Conservation (phyloP, 208 protist species). For the Acanthamoeba healyi region DNA sequence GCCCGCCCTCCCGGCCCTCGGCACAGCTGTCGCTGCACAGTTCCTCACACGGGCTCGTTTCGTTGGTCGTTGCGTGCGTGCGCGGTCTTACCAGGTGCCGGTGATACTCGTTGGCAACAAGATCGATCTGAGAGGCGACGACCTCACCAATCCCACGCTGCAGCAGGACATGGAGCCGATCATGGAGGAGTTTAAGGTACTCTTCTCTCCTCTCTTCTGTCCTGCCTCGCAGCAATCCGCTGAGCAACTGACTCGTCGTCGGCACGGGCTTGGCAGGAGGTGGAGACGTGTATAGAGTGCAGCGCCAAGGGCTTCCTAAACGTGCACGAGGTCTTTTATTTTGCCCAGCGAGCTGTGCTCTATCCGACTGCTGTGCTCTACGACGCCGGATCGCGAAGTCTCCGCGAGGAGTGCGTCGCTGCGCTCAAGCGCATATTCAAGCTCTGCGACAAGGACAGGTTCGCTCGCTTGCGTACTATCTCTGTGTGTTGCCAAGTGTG, state of each 20-base stretch:
- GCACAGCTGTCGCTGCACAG: too few species aligned
- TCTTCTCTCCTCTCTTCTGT: too few species aligned
- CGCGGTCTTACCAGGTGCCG: too few species aligned
- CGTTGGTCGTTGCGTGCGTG: background rate
- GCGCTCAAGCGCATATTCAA: conserved; percentile 76
- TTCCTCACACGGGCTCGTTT: background rate
- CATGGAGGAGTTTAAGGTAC: conserved; percentile 77
- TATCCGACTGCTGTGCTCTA: conserved; percentile 72
- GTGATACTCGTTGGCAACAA: conserved; percentile 74
- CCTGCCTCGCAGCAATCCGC: too few species aligned
- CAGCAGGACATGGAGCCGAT: conserved; percentile 68
- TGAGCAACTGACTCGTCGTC: too few species aligned
- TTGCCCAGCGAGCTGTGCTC: conserved; percentile 59
- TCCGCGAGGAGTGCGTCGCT: conserved; percentile 52
- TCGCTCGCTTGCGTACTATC: too few species aligned
- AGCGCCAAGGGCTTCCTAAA: conserved; percentile 49
- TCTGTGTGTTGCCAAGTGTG: too few species aligned
- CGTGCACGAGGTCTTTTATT: conserved; percentile 77
- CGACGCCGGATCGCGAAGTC: conserved; percentile 30
- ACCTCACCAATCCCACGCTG: conserved; percentile 29
- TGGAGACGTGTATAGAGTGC: conserved; percentile 78
- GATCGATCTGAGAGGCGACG: conserved; percentile 68
- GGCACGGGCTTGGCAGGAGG: conserved; percentile 51
- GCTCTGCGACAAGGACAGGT: conserved; percentile 73
- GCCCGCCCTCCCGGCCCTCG: too few species aligned